Conservation (phyloP, 1,284 basidiomycete species). For the Apiotrichum gracile region DNA sequence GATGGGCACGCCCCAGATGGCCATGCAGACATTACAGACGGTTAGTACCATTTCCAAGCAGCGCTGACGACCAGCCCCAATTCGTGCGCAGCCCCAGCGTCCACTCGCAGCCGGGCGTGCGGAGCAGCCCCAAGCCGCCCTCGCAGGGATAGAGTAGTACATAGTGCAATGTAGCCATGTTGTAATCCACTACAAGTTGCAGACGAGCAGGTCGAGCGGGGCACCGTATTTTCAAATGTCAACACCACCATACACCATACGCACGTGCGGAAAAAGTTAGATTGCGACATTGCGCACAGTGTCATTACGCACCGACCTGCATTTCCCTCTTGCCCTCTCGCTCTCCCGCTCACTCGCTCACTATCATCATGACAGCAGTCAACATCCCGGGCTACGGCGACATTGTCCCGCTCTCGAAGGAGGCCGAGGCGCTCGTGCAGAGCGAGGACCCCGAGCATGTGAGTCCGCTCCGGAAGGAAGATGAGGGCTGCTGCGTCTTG, state of each 20-base stretch:
- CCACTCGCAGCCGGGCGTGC: constrained; percentile 10
- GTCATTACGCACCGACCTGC: too few species aligned
- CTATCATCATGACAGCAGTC: constrained; percentile 5
- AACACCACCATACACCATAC: too few species aligned
- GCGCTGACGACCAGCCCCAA: constrained; percentile 1
- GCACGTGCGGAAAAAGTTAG: too few species aligned
- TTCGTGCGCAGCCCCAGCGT: constrained; percentile 12
- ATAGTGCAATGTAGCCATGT: too few species aligned
- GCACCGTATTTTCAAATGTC: too few species aligned
- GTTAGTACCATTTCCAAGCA: background rate
- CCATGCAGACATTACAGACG: constrained; percentile 9
- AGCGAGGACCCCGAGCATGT: constrained; percentile 50
- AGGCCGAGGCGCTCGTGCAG: constrained; percentile 43
- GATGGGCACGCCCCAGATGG: constrained; percentile 10
- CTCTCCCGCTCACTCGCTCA: background rate
- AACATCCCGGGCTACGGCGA: constrained; percentile 14
- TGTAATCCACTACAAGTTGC: background rate
- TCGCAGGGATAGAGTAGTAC: background rate
- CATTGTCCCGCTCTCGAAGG: constrained; percentile 16
- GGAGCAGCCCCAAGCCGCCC: constrained; percentile 12
- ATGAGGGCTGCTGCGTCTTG: too few species aligned
- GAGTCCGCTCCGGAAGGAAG: constrained; percentile 9
- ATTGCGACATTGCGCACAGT: too few species aligned
- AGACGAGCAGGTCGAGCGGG: too few species aligned
- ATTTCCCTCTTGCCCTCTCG: background rate